Base-by-base conservation (phyloP, 2,329 filamentous ascomycete genomes). In the Aureobasidium lini region DNA sequence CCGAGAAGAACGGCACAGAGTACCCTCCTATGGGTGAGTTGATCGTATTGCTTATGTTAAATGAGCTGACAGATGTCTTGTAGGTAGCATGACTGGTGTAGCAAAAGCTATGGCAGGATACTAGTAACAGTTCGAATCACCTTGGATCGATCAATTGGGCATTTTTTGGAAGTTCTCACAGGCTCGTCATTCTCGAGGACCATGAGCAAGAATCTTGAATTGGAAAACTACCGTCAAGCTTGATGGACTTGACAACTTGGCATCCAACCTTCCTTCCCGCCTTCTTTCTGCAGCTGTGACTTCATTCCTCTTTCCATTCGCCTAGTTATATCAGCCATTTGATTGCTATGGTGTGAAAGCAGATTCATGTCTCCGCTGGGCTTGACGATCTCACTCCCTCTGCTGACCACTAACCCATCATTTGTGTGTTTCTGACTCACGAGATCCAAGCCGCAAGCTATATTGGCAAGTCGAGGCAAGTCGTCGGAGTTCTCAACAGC, bases 1-100 rank as follows among this genome's bases (percentile, higher is more conserved):
- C 88, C 63, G 80, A 84, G 67, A 76, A 77, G 42, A 79, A 82
- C 59, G 59, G 61, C 28, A 60, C 46, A 43, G 39, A 61, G 31
- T 61, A 60, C 46, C 60, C 60, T 39, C 59, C 58, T 4, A 61
- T 63, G 52, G 62, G 62, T 44, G 56, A 58, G 59, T 57, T 28
- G 47, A 37, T 40, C 15, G 10, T 48, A n/a, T 23, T 39, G 34
- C 31, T 32, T 37, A 5, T n/a, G 16, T 29, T 13, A 15, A 34
- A 36, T 11, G 42, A 57, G 44, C 49, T 48, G 36, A 48, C 44
- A n/a, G 34, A 61, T 48, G 54, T 58, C 23, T 49, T 60, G 56
- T 65, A 69, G 68, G 68, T 57, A 61, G 59, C 46, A 65, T 66
- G 34, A 63, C 67, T 37, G 68, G 68, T 3, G 65, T 68, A 61